Evolutionary conservation across 129 eudicot species (phyloP).

Genomic region (Centrapalus pauciflorus): DNA sequence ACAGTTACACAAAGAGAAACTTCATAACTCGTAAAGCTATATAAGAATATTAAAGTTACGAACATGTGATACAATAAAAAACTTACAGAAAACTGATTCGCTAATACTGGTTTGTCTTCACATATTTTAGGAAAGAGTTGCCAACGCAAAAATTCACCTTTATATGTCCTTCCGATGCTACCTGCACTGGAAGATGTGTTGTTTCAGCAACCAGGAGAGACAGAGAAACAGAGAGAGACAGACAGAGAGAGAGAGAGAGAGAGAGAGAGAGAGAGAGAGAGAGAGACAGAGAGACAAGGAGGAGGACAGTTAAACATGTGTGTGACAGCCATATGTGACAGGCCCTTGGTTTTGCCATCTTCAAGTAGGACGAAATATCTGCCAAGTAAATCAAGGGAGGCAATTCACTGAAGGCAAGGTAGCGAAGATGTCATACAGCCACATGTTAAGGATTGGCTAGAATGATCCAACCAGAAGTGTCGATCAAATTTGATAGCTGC

Average conservation of each 20-base stretch:
- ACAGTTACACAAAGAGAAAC: background rate
- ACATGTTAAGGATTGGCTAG: too few species aligned
- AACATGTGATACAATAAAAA: background rate
- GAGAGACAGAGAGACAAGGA: too few species aligned
- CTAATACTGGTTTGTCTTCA: constrained; percentile 90
- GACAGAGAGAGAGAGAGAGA: too few species aligned
- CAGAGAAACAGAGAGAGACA: background rate
- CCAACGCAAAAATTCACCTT: constrained; percentile 96
- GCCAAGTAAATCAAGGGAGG: too few species aligned
- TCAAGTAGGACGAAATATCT: background rate
- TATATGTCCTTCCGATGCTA: constrained; percentile 93
- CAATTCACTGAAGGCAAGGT: too few species aligned
- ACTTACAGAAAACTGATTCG: constrained; percentile 96
- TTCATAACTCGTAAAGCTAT: background rate
- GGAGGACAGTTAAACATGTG: background rate
- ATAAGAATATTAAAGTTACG: background rate
- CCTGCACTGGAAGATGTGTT: constrained; percentile 66
- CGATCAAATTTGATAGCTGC: too few species aligned
- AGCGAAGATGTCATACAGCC: too few species aligned
- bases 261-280: too few species aligned
- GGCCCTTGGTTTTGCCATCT: background rate
- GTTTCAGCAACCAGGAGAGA: constrained; percentile 21
- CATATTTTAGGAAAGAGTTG: constrained; percentile 78
- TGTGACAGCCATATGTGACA: background rate
- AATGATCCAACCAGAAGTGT: too few species aligned